Percentiles rank a stretch among this genome's conserved stretches.
Conservation (phyloP, 2,329 filamentous ascomycete genomes). For the Fusarium pseudocircinatum region DNA sequence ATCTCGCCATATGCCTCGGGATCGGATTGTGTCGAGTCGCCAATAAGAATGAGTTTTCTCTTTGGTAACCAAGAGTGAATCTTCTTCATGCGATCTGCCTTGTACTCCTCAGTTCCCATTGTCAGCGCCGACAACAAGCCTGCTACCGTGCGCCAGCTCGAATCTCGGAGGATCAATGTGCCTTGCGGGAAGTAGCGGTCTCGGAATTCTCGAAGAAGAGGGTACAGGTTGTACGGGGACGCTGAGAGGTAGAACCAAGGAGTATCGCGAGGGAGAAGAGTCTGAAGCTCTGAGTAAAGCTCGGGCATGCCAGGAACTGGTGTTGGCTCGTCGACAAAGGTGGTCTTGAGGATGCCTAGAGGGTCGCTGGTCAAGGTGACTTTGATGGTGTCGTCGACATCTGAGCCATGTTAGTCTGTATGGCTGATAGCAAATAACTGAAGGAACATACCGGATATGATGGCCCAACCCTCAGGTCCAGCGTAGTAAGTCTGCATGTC, state of each 20-base stretch:
- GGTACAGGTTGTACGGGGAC: slow-evolving; percentile 93
- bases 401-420: slow-evolving; percentile 53
- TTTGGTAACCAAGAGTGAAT: slow-evolving; percentile 82
- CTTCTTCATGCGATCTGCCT: slow-evolving; percentile 80
- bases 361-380: slow-evolving; percentile 84
- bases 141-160: slow-evolving; percentile 84
- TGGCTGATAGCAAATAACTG: background rate
- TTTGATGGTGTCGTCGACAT: slow-evolving; percentile 97
- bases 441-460: slow-evolving; percentile 73
- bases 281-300: slow-evolving; percentile 75
- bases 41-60: slow-evolving; percentile 83
- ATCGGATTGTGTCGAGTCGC: slow-evolving; percentile 91
- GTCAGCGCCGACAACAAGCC: slow-evolving; percentile 84
- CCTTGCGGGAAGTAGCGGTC: slow-evolving; percentile 77
- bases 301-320: slow-evolving; percentile 85
- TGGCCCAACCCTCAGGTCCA: slow-evolving; percentile 80
- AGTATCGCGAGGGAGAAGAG: slow-evolving; percentile 63
- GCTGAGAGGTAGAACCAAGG: slow-evolving; percentile 95
- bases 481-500: slow-evolving; percentile 79
- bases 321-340: slow-evolving; percentile 79
- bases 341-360: slow-evolving; percentile 81
- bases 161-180: slow-evolving; percentile 84
- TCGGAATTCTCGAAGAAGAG: slow-evolving; percentile 82
- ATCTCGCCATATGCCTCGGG: slow-evolving; percentile 89
- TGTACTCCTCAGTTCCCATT: slow-evolving; percentile 85